phyloP scores from a whole-genome alignment of 768 basidiomycete species.

The Gelatoporia subvermispora region DNA sequence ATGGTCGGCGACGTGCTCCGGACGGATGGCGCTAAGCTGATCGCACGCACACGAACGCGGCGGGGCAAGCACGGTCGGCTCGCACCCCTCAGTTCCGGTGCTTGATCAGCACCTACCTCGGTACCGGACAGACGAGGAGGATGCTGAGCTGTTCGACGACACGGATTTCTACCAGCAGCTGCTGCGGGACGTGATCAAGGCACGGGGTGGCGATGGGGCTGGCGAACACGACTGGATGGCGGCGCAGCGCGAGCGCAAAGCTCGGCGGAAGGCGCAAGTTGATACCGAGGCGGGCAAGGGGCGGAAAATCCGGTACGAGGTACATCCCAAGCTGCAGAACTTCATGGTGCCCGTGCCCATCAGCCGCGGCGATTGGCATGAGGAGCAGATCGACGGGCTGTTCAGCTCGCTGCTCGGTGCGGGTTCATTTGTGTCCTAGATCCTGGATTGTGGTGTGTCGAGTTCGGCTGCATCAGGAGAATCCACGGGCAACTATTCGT shows the following conservation, averaged over 20 bases:
- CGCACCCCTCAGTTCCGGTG: slow-evolving; percentile 20
- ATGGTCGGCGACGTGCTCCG: slow-evolving; percentile 70
- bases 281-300: slow-evolving; percentile 97
- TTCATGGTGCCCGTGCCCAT: slow-evolving; percentile 88
- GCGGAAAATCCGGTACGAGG: slow-evolving; percentile 88
- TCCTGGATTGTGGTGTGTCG: no score
- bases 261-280: slow-evolving; percentile 71
- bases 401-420: slow-evolving; percentile 72
- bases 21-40: slow-evolving; percentile 48
- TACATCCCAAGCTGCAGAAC: slow-evolving; percentile 94
- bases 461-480: no score
- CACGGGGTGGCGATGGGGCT: slow-evolving; percentile 37
- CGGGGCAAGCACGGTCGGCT: slow-evolving; percentile 46
- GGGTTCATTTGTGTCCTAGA: not conserved
- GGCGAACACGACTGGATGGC: slow-evolving; percentile 59
- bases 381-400: slow-evolving; percentile 93
- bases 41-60: slow-evolving; percentile 58
- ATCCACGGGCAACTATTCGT: no score
- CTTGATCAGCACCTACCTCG: slow-evolving; percentile 6
- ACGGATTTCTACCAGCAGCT: slow-evolving; percentile 92
- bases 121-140: slow-evolving; percentile 32
- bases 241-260: slow-evolving; percentile 62
- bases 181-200: slow-evolving; percentile 86
- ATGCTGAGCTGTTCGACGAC: slow-evolving; percentile 71
- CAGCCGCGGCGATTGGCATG: slow-evolving; percentile 74